A percentile compares a stretch with the other conserved stretches of the same genome.
Evolutionary conservation across 352 stramenopile genomes (phyloP).

Genomic region (Phytopythium chamaehyphon): DNA sequence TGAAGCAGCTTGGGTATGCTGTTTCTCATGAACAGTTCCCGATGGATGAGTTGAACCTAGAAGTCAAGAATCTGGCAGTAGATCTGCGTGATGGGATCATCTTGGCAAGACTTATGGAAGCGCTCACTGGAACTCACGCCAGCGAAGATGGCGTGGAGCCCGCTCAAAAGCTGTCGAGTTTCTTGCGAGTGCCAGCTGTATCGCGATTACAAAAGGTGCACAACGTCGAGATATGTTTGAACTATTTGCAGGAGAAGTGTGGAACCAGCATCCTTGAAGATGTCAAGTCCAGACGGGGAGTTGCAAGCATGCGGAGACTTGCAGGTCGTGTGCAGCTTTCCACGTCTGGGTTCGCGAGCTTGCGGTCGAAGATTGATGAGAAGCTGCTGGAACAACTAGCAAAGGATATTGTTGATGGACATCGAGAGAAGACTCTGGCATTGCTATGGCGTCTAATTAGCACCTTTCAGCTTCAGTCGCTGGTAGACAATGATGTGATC

Average conservation of each 20-base stretch:
- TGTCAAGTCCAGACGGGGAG: constrained; percentile 27
- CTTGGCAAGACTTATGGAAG: constrained; percentile 91
- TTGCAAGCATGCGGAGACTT: constrained; percentile 2
- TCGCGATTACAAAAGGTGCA: constrained; percentile 96
- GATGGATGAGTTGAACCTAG: constrained; percentile 94
- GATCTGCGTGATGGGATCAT: constrained; percentile 96
- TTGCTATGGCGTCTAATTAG: constrained; percentile 94
- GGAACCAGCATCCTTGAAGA: constrained; percentile 47
- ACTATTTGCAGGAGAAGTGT: constrained; percentile 76
- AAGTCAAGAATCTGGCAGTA: constrained; percentile 88
- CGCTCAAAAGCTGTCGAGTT: constrained; percentile 46
- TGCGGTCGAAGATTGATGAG: constrained; percentile 48
- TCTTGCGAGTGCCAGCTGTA: constrained; percentile 91
- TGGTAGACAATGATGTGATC: constrained; percentile 80
- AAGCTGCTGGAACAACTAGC: constrained; percentile 61
- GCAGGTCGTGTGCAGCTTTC: constrained; percentile 21
- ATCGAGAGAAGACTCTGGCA: constrained; percentile 93
- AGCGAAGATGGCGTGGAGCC: too few species aligned
- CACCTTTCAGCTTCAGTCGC: constrained; percentile 85
- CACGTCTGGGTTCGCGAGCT: constrained; percentile 40
- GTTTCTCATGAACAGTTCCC: constrained; percentile 89
- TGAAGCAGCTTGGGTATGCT: constrained; percentile 84
- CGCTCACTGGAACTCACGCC: constrained; percentile 40
- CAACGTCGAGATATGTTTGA: constrained; percentile 93
- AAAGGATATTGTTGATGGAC: constrained; percentile 95